phyloP scores from a whole-genome alignment of 2,329 filamentous ascomycete genomes.

The Ceratocystis cacaofunesta region DNA sequence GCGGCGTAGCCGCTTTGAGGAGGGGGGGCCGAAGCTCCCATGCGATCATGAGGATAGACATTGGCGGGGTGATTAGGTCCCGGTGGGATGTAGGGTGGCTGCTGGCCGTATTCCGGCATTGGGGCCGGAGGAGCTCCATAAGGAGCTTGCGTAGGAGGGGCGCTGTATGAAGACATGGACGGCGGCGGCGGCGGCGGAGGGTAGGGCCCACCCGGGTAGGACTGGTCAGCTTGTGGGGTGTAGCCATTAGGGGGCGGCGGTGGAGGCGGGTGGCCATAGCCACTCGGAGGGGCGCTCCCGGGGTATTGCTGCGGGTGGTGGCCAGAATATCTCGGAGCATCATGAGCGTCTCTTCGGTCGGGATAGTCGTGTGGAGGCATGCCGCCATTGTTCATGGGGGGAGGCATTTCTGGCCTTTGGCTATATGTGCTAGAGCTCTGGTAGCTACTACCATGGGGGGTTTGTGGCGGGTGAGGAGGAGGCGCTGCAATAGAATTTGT shows the following conservation, averaged over 20 bases:
- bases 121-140: constrained; percentile 13
- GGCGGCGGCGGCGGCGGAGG: constrained; percentile 10
- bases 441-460: not conserved
- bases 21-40: constrained; percentile 13
- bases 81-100: constrained; percentile 9
- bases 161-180: constrained; percentile 13
- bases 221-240: constrained; percentile 2
- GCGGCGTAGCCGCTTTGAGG: constrained; percentile 13
- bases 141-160: constrained; percentile 13
- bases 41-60: constrained; percentile 11
- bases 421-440: not conserved
- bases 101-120: constrained; percentile 8
- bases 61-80: constrained; percentile 11
- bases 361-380: constrained; percentile 5
- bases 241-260: constrained; percentile 1
- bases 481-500: constrained; percentile 10
- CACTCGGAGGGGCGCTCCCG: constrained; percentile 12
- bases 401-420: constrained; percentile 9
- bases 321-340: constrained; percentile 5
- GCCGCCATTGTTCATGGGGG: not conserved
- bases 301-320: constrained; percentile 13
- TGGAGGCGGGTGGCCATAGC: constrained; percentile 10
- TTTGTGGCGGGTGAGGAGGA: constrained; percentile 8
- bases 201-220: constrained; percentile 6
- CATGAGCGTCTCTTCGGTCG: constrained; percentile 11